phyloP scores from a whole-genome alignment of 345 rosid species.

The Eucalyptus curtisii region DNA sequence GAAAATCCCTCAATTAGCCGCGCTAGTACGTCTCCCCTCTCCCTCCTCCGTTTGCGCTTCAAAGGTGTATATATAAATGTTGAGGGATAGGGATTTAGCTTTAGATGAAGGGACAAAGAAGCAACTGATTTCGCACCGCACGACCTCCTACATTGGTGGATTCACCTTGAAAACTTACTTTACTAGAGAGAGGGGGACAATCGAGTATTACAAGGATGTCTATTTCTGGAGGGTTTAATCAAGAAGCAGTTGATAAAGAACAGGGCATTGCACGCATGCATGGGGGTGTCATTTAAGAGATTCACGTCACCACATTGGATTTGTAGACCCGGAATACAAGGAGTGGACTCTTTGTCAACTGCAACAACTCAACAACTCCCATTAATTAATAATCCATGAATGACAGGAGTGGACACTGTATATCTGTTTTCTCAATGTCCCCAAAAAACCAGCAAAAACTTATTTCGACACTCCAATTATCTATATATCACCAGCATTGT shows the following conservation, averaged over 20 bases:
- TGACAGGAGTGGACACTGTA: background rate
- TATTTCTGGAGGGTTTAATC: background rate
- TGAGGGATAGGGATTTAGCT: background rate
- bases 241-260: background rate
- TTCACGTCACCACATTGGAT: background rate
- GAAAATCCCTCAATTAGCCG: background rate
- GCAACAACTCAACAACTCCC: background rate
- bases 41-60: background rate
- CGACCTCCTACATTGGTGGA: background rate
- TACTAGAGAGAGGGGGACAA: background rate
- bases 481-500: background rate
- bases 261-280: background rate
- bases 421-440: background rate
- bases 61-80: background rate
- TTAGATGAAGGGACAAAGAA: background rate
- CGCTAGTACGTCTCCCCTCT: background rate
- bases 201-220: background rate
- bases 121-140: background rate
- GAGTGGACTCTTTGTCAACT: background rate
- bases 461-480: background rate
- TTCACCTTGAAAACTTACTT: background rate
- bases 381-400: background rate
- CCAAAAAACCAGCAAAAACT: background rate
- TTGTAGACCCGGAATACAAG: background rate
- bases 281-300: background rate